Base-by-base conservation (phyloP, 805 yeast species). In the Teunomyces gatunensis region DNA sequence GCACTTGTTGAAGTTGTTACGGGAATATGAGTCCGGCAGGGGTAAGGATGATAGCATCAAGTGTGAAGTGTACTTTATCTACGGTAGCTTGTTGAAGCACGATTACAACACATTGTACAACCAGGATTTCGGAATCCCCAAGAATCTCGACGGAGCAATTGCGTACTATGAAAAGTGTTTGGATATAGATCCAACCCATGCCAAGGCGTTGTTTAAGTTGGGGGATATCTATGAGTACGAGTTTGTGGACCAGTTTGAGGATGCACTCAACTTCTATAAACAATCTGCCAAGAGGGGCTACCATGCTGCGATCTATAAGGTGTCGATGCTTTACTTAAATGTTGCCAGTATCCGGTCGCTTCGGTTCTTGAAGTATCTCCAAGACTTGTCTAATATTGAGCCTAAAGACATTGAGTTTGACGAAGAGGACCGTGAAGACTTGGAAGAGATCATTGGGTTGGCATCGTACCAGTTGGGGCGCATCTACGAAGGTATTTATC, bases 401-500 rank as follows among this genome's bases (percentile, higher is more conserved):
- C 56, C 68, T 45, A 60, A 61, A 15, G 73, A 69, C 28, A 62
- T 69, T 18, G 59, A 64, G 42, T 60, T 70, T 44, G 60, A 59
- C 18, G 73, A 63, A 6, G 73, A 68, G 13, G 77, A 73, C 49
- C 58, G 60, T 39, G 71, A 69, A 36, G 77, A 73, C 54, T 60
- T 73, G 41, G 66, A 64, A 37, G 74, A 73, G 47, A 65, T 73
- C 17, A 64, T 73, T 25, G 78, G 75, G 0, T 58, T 62, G 53
- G 73, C 77, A 1, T 64, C 65, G 43, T 71, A 57, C 57, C 74
- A 73, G 53, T 57, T 73, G 47, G 78, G 75, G 3, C 64, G 64
- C 46, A 63, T 73, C 34, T 70, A 71, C 52, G 78, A 73, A 57
- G 78, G 78, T 1, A 63, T 70, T 10, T 73, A 73, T 52, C 77